phyloP scores from a whole-genome alignment of 805 yeast genomes.

The Pichia thaimueangensis region DNA sequence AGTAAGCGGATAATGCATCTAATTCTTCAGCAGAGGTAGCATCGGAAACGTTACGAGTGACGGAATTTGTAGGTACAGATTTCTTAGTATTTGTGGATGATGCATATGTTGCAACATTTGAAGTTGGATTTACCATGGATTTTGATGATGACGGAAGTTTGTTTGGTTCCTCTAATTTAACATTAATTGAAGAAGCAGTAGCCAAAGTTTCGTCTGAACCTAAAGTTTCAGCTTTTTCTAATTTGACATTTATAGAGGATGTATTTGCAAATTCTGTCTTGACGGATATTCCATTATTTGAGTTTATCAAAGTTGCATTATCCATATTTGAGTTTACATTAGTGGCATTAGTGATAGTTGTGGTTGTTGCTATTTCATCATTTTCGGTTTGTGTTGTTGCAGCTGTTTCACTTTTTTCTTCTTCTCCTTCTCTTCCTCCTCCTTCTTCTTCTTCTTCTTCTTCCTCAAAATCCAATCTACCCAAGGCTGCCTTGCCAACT shows the following conservation, averaged over 20 bases:
- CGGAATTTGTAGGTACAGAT: too few species aligned
- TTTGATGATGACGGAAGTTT: not conserved
- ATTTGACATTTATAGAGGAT: not conserved
- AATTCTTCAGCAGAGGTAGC: conserved; percentile 53
- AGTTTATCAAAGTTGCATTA: not conserved
- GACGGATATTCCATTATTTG: not conserved
- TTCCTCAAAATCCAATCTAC: conserved; percentile 48
- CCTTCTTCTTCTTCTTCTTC: conserved; percentile 22
- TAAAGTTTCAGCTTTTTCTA: not conserved
- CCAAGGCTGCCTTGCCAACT: conserved; percentile 62
- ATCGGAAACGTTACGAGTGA: not conserved
- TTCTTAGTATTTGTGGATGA: not conserved
- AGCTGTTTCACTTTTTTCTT: conserved; percentile 8
- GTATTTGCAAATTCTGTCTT: not conserved
- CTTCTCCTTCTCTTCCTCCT: not conserved
- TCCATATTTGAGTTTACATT: not conserved
- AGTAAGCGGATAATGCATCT: conserved; percentile 68
- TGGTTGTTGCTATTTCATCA: not conserved
- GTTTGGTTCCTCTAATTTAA: not conserved
- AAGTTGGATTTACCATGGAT: not conserved
- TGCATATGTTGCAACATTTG: not conserved
- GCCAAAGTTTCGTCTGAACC: not conserved
- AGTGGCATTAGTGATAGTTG: not conserved
- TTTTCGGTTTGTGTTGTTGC: conserved; percentile 1
- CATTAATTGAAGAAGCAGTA: not conserved